phyloP scores from a whole-genome alignment of 1,284 basidiomycete genomes.

The Malassezia furfur region DNA sequence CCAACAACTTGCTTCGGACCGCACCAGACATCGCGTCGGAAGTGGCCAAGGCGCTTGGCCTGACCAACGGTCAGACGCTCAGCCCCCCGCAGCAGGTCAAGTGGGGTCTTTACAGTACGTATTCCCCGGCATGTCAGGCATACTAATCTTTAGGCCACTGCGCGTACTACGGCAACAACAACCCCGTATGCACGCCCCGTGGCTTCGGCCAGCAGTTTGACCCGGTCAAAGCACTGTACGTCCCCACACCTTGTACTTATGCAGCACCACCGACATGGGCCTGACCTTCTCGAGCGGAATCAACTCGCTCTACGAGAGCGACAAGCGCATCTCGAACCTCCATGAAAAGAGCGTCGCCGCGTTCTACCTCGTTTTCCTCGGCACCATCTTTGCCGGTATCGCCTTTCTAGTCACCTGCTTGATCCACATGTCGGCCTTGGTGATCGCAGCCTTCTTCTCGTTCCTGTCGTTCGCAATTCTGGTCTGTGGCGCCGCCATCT shows the following conservation, averaged over 20 bases:
- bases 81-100: conserved; percentile 18
- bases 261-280: neutral
- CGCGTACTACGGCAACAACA: conserved; percentile 1
- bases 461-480: conserved; percentile 30
- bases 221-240: conserved; percentile 19
- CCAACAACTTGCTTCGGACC: neutral
- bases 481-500: conserved; percentile 33
- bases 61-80: neutral
- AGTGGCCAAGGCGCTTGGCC: neutral
- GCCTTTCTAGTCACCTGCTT: conserved; percentile 36
- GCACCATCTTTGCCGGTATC: conserved; percentile 35
- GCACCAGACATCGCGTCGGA: neutral
- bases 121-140: neutral
- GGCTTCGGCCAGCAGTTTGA: conserved; percentile 30
- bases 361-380: conserved; percentile 41
- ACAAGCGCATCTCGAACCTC: neutral
- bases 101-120: conserved; percentile 34
- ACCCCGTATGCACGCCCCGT: conserved; percentile 19
- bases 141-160: neutral
- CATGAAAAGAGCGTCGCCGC: conserved; percentile 20
- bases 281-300: neutral
- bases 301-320: neutral
- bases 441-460: conserved; percentile 30
- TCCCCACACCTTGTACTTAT: neutral
- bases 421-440: conserved; percentile 35